Evolutionary conservation across 2,329 filamentous ascomycete species (phyloP).

Genomic region (Fusarium sterilihyphosum): DNA sequence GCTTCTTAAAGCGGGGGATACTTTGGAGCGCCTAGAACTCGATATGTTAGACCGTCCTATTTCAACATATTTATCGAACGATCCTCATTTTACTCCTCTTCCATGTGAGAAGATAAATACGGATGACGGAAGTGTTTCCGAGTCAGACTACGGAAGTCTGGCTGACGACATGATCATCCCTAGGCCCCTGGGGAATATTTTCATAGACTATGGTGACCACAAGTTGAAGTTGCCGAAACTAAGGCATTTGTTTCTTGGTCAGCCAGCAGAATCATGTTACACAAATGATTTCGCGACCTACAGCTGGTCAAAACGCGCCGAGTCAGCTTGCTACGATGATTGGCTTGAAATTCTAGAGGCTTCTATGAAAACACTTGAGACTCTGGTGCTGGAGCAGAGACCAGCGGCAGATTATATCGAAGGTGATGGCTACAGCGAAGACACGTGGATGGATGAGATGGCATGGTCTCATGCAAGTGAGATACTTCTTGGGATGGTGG

Average conservation of each 20-base stretch:
- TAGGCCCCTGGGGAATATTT: neutral
- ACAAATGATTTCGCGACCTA: neutral
- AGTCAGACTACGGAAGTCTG: conserved; percentile 2
- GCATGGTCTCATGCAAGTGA: neutral
- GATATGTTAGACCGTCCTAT: conserved; percentile 22
- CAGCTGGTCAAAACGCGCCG: conserved; percentile 2
- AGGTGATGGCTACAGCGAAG: neutral
- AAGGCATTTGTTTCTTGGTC: neutral
- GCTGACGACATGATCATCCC: neutral
- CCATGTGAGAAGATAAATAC: neutral
- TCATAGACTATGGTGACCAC: neutral
- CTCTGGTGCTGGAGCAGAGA: neutral
- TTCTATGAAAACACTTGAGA: neutral
- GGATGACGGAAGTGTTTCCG: neutral
- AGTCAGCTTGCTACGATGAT: neutral
- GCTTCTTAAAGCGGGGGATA: neutral
- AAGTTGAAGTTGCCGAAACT: neutral
- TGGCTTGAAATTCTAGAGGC: neutral
- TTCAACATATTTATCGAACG: neutral
- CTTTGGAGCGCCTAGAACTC: conserved; percentile 22
- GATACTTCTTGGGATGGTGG: neutral
- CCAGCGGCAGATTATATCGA: neutral
- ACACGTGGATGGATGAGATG: neutral
- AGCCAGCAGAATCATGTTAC: neutral
- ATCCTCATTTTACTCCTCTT: neutral